A percentile compares a stretch with the other conserved stretches of the same genome.
Evolutionary conservation across 331 rosid genomes (phyloP).

Genomic region (Quercus phellos): DNA sequence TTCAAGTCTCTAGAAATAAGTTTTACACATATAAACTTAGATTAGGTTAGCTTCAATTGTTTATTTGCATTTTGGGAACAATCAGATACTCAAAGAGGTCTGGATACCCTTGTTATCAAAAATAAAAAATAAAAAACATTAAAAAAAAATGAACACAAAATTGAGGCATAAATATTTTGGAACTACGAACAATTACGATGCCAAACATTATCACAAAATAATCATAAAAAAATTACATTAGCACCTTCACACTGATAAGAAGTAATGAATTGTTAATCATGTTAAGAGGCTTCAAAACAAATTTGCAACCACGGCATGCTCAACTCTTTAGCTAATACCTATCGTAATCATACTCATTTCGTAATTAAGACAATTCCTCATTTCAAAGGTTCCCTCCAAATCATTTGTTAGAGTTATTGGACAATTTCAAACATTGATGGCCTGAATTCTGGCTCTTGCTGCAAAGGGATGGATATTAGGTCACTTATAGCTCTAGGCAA

Average conservation of each 20-base stretch:
- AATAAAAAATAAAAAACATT: too few relatives aligned
- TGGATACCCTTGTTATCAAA: too few relatives aligned
- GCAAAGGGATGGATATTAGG: constrained; percentile 15
- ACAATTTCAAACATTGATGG: constrained; percentile 81
- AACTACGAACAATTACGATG: too few relatives aligned
- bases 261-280: not conserved
- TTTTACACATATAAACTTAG: too few relatives aligned
- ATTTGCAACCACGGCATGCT: not conserved
- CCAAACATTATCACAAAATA: too few relatives aligned
- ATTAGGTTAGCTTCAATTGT: too few relatives aligned
- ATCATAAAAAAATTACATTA: not conserved
- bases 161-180: too few relatives aligned
- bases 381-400: constrained; percentile 17
- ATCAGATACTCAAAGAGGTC: too few relatives aligned
- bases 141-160: too few relatives aligned
- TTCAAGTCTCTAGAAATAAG: too few relatives aligned
- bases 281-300: not conserved
- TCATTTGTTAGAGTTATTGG: constrained; percentile 59
- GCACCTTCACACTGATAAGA: not conserved
- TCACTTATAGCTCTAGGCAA: not conserved
- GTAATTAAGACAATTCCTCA: not conserved
- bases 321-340: not conserved
- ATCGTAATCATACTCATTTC: not conserved
- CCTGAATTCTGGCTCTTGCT: constrained; percentile 90
- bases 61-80: too few relatives aligned